Conservation (phyloP, 768 basidiomycete species). For the Naganishia onofrii region DNA sequence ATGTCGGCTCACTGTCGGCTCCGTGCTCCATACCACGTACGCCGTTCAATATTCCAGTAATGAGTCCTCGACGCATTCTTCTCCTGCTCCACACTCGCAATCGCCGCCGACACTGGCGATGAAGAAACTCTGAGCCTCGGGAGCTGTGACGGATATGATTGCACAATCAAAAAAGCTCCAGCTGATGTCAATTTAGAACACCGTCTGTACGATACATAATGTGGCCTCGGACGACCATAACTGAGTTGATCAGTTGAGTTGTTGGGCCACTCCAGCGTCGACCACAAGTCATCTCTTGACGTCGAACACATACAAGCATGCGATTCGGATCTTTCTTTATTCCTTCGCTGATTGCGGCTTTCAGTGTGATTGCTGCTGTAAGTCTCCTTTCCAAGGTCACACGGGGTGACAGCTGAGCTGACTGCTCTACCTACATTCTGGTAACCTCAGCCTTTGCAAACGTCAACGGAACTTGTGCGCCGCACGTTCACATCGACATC, state of each 20-base stretch:
- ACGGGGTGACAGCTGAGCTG: neutral
- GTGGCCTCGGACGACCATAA: neutral
- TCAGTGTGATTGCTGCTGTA: constrained; percentile 1
- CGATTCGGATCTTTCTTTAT: neutral
- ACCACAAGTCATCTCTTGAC: neutral
- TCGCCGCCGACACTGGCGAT: too few species aligned
- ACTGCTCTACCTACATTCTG: neutral
- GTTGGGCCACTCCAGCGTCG: neutral
- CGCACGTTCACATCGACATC: constrained; percentile 17
- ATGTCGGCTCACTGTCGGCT: neutral
- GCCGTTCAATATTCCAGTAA: too few species aligned
- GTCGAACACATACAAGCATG: neutral
- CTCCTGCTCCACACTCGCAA: too few species aligned
- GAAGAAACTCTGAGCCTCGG: too few species aligned
- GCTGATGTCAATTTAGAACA: too few species aligned
- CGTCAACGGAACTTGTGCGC: neutral
- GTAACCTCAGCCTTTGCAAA: neutral
- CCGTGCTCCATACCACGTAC: too few species aligned
- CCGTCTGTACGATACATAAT: neutral
- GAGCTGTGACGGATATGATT: too few species aligned
- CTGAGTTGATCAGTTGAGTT: neutral
- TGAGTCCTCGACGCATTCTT: too few species aligned
- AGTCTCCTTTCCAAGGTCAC: neutral
- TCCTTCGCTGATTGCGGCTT: neutral
- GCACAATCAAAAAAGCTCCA: neutral